Percentiles rank a stretch among this genome's conserved stretches.
Evolutionary conservation across 1,284 basidiomycete genomes (phyloP).

Genomic region (Cerrena zonata): DNA sequence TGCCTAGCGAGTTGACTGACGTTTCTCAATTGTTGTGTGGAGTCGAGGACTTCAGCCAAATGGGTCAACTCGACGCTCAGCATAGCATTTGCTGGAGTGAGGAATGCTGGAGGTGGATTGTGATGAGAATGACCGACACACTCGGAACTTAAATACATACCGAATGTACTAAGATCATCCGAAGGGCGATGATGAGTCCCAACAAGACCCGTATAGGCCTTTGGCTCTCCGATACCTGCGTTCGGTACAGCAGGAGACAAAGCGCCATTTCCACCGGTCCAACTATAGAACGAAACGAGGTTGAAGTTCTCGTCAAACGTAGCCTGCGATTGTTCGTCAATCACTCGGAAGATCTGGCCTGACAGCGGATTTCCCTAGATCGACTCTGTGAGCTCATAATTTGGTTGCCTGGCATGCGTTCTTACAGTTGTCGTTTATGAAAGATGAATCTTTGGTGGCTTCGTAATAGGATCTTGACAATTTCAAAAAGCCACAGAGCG

Average conservation of each 20-base stretch:
- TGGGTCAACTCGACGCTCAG: conserved; percentile 64
- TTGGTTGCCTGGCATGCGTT: conserved; percentile 3
- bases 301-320: conserved; percentile 67
- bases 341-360: conserved; percentile 68
- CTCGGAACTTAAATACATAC: conserved; percentile 37
- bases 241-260: conserved; percentile 62
- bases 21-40: conserved; percentile 40
- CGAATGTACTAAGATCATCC: conserved; percentile 65
- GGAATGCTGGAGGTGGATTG: conserved; percentile 45
- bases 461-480: conserved; percentile 68
- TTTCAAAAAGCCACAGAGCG: conserved; percentile 70
- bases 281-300: conserved; percentile 72
- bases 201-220: conserved; percentile 55
- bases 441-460: conserved; percentile 61
- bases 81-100: conserved; percentile 77
- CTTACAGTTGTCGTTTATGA: conserved; percentile 66
- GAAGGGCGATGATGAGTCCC: conserved; percentile 74
- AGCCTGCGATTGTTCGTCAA: conserved; percentile 68
- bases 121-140: background rate
- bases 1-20: conserved; percentile 49
- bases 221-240: conserved; percentile 63
- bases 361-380: conserved; percentile 61
- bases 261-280: conserved; percentile 64
- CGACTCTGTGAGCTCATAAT: conserved; percentile 2
- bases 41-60: conserved; percentile 56